A percentile compares a stretch with the other conserved stretches of the same genome.
Evolutionary conservation across 352 stramenopile species (phyloP).

Genomic region (Pythium utonaiense): DNA sequence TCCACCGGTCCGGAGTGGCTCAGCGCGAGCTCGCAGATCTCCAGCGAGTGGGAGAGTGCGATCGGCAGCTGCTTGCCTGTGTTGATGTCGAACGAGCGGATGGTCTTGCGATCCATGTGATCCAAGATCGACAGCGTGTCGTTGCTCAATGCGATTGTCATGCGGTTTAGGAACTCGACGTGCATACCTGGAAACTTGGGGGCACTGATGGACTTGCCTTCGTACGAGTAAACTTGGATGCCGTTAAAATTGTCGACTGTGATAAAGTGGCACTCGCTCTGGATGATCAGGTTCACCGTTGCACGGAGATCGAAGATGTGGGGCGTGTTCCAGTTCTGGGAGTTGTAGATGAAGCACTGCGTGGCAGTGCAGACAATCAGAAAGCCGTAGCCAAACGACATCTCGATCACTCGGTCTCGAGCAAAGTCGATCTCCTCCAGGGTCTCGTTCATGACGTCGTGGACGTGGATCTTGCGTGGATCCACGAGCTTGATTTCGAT

Average conservation of each 20-base stretch:
- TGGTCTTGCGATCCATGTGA: constrained; percentile 82
- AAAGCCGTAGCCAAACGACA: constrained; percentile 89
- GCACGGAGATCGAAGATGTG: constrained; percentile 91
- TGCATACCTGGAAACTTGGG: constrained; percentile 87
- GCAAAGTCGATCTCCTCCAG: constrained; percentile 91
- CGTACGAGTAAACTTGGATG: constrained; percentile 91
- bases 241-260: constrained; percentile 87
- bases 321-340: constrained; percentile 90
- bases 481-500: constrained; percentile 83
- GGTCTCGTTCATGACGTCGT: constrained; percentile 88
- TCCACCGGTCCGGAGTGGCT: constrained; percentile 69
- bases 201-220: constrained; percentile 86
- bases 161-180: constrained; percentile 83
- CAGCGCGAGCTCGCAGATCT: constrained; percentile 82
- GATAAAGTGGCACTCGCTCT: constrained; percentile 88
- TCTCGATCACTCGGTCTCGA: constrained; percentile 90
- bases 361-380: constrained; percentile 91
- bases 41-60: constrained; percentile 59
- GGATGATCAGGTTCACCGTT: constrained; percentile 83
- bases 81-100: constrained; percentile 88
- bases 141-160: constrained; percentile 81
- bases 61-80: constrained; percentile 76
- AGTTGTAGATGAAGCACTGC: constrained; percentile 92
- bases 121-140: constrained; percentile 90
- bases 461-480: constrained; percentile 85